Conservation (phyloP, 2,329 filamentous ascomycete species). For the Ophiostoma tasmaniense region DNA sequence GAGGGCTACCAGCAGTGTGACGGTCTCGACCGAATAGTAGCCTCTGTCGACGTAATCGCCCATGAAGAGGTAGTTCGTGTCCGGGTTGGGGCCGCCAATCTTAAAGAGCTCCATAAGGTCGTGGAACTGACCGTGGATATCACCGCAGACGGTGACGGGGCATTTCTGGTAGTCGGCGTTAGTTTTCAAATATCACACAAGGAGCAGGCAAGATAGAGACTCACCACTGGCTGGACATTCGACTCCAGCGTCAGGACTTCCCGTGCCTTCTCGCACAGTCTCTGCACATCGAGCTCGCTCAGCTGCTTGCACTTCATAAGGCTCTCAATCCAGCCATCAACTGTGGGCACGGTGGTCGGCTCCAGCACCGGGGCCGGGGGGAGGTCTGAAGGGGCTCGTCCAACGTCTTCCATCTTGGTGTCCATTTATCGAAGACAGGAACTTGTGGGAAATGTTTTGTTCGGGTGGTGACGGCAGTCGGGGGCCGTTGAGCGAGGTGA, state of each 20-base stretch:
- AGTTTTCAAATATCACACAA: neutral
- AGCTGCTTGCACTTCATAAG: constrained; percentile 99
- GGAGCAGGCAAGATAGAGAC: constrained; percentile 25
- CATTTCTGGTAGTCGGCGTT: constrained; percentile 60
- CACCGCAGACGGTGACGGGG: constrained; percentile 94
- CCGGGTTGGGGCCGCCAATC: constrained; percentile 93
- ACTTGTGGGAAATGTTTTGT: neutral
- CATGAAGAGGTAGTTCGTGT: constrained; percentile 99
- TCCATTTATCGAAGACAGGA: constrained; percentile 57
- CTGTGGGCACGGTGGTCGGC: constrained; percentile 79
- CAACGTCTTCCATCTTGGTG: constrained; percentile 98
- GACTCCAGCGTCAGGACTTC: constrained; percentile 97
- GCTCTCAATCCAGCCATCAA: constrained; percentile 98
- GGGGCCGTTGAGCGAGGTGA: neutral
- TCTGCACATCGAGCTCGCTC: constrained; percentile 86
- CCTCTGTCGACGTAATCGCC: constrained; percentile 99
- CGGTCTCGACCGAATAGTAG: constrained; percentile 98
- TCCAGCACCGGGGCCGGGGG: constrained; percentile 60
- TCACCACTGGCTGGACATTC: constrained; percentile 96
- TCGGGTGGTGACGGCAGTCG: neutral
- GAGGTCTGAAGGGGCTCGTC: constrained; percentile 72
- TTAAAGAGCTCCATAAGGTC: constrained; percentile 99
- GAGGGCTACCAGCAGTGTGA: constrained; percentile 88
- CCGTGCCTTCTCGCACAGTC: constrained; percentile 95
- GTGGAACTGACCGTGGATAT: constrained; percentile 98